Percentiles rank a stretch among this genome's conserved stretches.
phyloP scores from a whole-genome alignment of 2,329 filamentous ascomycete species.

The Trichophyton equinum region DNA sequence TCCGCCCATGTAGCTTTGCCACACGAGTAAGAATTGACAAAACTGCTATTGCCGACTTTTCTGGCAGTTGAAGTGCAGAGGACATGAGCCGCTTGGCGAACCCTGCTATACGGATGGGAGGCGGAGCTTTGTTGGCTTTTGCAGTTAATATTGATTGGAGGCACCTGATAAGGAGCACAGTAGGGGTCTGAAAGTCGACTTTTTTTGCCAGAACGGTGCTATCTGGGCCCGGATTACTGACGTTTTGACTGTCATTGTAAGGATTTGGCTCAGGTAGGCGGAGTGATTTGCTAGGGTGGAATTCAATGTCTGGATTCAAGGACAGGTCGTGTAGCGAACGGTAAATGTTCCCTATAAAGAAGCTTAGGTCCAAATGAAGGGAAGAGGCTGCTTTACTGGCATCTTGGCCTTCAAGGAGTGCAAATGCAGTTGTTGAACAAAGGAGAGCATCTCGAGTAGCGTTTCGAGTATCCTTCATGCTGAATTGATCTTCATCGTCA shows the following conservation, averaged over 20 bases:
- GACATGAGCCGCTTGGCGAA: conserved; percentile 88
- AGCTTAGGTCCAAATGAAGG: conserved; percentile 81
- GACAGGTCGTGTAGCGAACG: conserved; percentile 66
- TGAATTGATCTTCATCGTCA: conserved; percentile 33
- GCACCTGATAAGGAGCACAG: conserved; percentile 78
- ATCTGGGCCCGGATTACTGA: conserved; percentile 22
- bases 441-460: conserved; percentile 76
- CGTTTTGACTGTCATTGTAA: conserved; percentile 6
- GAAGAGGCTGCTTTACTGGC: conserved; percentile 68
- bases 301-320: conserved; percentile 74
- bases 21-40: conserved; percentile 67
- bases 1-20: conserved; percentile 66
- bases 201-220: conserved; percentile 44
- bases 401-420: conserved; percentile 90
- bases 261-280: conserved; percentile 55
- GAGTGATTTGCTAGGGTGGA: conserved; percentile 57
- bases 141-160: conserved; percentile 72
- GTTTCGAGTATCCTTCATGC: conserved; percentile 45
- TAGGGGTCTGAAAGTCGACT: conserved; percentile 90
- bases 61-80: conserved; percentile 69
- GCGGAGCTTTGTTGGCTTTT: conserved; percentile 58
- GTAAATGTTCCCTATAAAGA: conserved; percentile 92
- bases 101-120: conserved; percentile 73
- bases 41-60: conserved; percentile 74
- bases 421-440: conserved; percentile 91